phyloP scores from a whole-genome alignment of 805 yeast genomes.

The Debaryomyces hansenii region DNA sequence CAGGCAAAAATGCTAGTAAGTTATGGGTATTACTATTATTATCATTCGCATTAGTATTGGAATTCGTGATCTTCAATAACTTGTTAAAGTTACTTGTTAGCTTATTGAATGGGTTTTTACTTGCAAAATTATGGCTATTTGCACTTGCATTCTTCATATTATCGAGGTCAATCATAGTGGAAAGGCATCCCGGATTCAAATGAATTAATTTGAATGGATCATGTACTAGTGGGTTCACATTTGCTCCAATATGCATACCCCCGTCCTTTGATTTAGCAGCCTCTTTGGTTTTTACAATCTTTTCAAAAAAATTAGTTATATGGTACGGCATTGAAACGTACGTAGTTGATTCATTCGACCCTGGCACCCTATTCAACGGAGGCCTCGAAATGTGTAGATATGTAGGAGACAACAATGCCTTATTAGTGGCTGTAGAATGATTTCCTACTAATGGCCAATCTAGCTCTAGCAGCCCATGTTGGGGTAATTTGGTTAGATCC shows the following conservation, averaged over 20 bases:
- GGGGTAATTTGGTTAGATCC: neutral
- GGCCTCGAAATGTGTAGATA: constrained; percentile 42
- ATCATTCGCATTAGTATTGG: neutral
- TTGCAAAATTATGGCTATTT: constrained; percentile 6
- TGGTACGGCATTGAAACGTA: constrained; percentile 54
- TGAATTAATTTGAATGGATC: constrained; percentile 55
- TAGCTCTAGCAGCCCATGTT: neutral
- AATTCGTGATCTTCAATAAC: constrained; percentile 15
- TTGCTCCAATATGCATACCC: constrained; percentile 52
- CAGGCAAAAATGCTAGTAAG: constrained; percentile 1
- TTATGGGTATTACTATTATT: neutral
- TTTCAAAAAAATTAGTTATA: constrained; percentile 41
- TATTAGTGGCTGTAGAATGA: constrained; percentile 7
- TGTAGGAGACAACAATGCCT: constrained; percentile 18
- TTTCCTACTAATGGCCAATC: constrained; percentile 28
- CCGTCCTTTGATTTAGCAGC: constrained; percentile 34
- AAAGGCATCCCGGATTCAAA: constrained; percentile 55
- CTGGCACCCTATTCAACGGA: constrained; percentile 21
- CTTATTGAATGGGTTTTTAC: constrained; percentile 30
- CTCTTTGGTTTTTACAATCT: constrained; percentile 33
- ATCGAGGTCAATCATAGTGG: constrained; percentile 17
- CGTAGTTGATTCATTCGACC: constrained; percentile 46
- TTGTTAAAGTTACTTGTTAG: constrained; percentile 33
- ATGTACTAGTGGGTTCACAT: constrained; percentile 50
- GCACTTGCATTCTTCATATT: constrained; percentile 8